Evolutionary conservation across 1,284 basidiomycete species (phyloP), one percentile per base, ranked within the genome.

Genomic region (Blastosporella zonata): DNA sequence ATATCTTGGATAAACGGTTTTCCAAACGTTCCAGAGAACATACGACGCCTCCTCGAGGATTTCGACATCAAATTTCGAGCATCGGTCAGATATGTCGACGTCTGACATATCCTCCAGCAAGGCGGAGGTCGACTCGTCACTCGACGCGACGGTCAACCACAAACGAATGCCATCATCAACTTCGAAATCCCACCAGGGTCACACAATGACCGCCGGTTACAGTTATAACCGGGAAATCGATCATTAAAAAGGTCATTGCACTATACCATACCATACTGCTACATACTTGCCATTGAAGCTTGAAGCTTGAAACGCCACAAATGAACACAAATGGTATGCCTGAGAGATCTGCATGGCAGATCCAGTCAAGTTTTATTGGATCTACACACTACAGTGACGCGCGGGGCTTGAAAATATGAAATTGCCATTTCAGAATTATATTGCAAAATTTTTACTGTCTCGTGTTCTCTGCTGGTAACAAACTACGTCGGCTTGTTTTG

Each of bases 11-110:
- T 61, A 54, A 36, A 54, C 58, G 31, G 59, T 54, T 43, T 56
- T 62, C 66, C 67, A 71, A 37, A 72, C 58, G 43, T 63, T 55
- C 67, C 67, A 69, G n/a, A 72, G 59, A 25, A 70, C 52, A 43
- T 62, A 62, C 0, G 67, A 66, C 1, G 70, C 70, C 49, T 70
- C 68, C 55, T 71, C 68, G 6, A 57, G 61, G 25, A 66, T 57
- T 20, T 65, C 51, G 13, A 65, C 51, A 56, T 69, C 59, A 55
- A 68, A 67, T 55, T 62, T 68, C 3, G 62, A 57, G 38, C 59
- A 56, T 22, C 54, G 49, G 12, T 53, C 37, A 36, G 57, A 52
- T 23, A 68, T 64, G 41, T 67, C 58, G 36, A 43, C 43, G 55
- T 68, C 64, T 44, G 53, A 57, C 56, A 56, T 57, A 17, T 43